Evolutionary conservation across 2,329 filamentous ascomycete genomes (phyloP), one percentile per base, ranked within the genome.

Genomic region (Clarireedia homoeocarpa): DNA sequence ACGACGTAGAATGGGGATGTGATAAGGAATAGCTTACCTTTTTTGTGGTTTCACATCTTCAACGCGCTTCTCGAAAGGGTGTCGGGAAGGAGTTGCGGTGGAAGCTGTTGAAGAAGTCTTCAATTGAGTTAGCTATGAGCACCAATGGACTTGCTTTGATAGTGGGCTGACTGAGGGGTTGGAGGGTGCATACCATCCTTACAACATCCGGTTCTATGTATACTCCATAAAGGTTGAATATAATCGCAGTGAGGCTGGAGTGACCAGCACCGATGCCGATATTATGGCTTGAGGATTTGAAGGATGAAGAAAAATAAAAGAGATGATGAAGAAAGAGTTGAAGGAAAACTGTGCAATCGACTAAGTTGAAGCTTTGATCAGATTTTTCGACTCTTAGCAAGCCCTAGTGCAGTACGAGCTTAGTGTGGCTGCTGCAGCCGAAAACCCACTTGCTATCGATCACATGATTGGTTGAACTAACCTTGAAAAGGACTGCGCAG

Each of bases 31-130:
- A 23, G 23, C 86, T 75, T 85, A 96, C 94, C 85, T 89, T 74
- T 97, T 99, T 36, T 88, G 88, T 49, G 89, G 84, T 69, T 90
- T 92, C 66, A 91, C 83, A 64, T 91, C 86, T 64, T 91, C 86
- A 57, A 95, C 84, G 69, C 89, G 88, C 70, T 80, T 79, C 66
- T 94, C 86, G 73, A 96, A 96, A 62, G 80, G 30, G 60, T 67
- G 64, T 51, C 65, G 63, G 5, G 60, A 51, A 56, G 87, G 83
- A 66, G 85, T 88, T 53, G 86, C 77, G 54, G 85, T 86, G 59
- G 88, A 89, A 65, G 87, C 67, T 55, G 66, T 64, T 56, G 67
- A 69, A 58, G 67, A 69, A 54, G 67, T 63, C 68, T 70, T 20
- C 46, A 27, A 24, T 24, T 54, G 34, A 30, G 45, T 54, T 15